A percentile compares a stretch with the other conserved stretches of the same genome.
phyloP scores from a whole-genome alignment of 129 eudicot species.

The Mikania micrantha region DNA sequence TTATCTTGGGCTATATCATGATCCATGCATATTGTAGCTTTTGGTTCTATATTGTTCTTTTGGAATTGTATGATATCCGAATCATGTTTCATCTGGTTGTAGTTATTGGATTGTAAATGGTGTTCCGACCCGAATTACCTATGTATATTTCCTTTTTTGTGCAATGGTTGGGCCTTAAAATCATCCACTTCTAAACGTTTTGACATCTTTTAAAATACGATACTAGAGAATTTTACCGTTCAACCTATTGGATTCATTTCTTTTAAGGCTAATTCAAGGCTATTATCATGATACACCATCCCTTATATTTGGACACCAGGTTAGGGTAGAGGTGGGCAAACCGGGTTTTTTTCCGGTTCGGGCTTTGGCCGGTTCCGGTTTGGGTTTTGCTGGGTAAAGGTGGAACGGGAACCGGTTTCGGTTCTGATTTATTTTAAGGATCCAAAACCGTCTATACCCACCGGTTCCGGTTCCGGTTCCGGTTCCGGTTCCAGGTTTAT shows the following conservation, averaged over 20 bases:
- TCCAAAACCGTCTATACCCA: no score
- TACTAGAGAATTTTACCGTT: background rate
- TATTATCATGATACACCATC: no score
- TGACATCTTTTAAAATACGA: background rate
- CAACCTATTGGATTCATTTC: background rate
- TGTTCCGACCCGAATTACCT: slow-evolving; percentile 6
- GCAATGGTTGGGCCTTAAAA: slow-evolving; percentile 10
- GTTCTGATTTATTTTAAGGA: no score
- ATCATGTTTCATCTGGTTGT: slow-evolving; percentile 23
- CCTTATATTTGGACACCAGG: no score
- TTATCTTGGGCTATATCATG: background rate
- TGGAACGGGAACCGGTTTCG: no score
- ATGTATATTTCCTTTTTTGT: slow-evolving; percentile 25
- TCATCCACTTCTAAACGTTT: background rate
- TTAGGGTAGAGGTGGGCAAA: no score
- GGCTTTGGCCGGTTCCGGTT: no score
- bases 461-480: no score
- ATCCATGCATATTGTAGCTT: background rate
- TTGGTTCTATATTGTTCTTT: slow-evolving; percentile 14
- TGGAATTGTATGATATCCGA: slow-evolving; percentile 31
- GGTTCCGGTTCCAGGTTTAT: no score
- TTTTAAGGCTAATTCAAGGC: background rate
- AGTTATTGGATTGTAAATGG: slow-evolving; percentile 32
- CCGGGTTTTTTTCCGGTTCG: no score
- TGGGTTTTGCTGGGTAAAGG: no score